These are phyloP conservation scores for Pouteria glomerata DNA, from an alignment of 148 eudicot genomes.

Conservation along the genomic window DNA sequence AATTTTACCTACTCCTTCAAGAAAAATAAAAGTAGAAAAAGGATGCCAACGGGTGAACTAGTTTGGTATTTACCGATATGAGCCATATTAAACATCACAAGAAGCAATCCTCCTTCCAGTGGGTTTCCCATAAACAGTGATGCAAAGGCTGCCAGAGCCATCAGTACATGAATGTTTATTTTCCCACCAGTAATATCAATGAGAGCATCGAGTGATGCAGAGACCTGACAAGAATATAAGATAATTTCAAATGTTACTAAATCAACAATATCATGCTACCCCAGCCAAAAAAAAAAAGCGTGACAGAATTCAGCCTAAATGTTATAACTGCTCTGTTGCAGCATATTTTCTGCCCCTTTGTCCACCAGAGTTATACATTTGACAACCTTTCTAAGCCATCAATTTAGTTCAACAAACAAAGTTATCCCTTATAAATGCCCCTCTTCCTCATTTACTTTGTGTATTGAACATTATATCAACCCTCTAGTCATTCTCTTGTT, in stretches of 20 bases:
- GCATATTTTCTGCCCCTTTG: too few species aligned
- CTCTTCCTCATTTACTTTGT: too few species aligned
- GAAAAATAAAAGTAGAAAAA: not conserved
- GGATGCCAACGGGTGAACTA: not conserved
- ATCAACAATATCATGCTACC: not conserved
- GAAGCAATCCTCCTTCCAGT: conserved; percentile 93
- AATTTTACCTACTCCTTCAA: not conserved
- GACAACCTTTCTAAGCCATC: too few species aligned
- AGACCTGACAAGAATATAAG: conserved; percentile 46
- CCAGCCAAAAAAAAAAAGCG: conserved; percentile 2
- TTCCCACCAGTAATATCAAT: conserved; percentile 82
- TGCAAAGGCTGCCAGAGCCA: conserved; percentile 98
- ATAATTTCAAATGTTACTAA: conserved; percentile 5
- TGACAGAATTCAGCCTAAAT: not conserved
- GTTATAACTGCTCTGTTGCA: too few species aligned
- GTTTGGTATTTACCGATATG: conserved; percentile 65
- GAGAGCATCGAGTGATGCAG: conserved; percentile 80
- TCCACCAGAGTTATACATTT: too few species aligned
- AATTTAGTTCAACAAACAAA: too few species aligned
- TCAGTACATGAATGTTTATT: conserved; percentile 96
- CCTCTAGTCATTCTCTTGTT: too few species aligned
- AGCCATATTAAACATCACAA: conserved; percentile 97
- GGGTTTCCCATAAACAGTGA: conserved; percentile 89
- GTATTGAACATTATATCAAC: too few species aligned
- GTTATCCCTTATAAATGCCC: too few species aligned